Conservation (phyloP, 257 asterid genomes). For the Ocimum tenuiflorum region DNA sequence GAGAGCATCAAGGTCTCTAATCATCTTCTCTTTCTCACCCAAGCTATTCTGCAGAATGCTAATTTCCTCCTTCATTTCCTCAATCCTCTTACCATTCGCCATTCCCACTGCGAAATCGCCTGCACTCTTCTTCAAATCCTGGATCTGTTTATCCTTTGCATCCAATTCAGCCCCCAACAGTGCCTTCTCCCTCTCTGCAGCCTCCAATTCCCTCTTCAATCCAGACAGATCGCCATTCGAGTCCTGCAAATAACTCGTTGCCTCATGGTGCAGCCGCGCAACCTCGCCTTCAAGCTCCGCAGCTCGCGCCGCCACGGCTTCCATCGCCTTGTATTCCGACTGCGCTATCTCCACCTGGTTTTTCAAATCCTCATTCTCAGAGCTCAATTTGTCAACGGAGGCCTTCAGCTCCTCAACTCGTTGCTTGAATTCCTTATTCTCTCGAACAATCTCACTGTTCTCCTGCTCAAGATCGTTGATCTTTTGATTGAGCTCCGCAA, state of each 20-base stretch:
- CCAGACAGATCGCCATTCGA: constrained; percentile 30
- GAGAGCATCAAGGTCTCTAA: constrained; percentile 28
- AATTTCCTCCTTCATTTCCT: constrained; percentile 40
- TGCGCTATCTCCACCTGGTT: constrained; percentile 30
- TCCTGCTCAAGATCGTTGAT: constrained; percentile 44
- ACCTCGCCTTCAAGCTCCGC: constrained; percentile 57
- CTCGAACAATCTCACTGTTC: constrained; percentile 29
- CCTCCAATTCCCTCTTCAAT: constrained; percentile 41
- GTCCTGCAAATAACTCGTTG: constrained; percentile 43
- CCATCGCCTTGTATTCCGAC: constrained; percentile 36
- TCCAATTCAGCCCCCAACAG: constrained; percentile 38
- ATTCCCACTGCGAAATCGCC: constrained; percentile 36
- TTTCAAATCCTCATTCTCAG: constrained; percentile 34
- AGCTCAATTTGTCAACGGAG: constrained; percentile 25
- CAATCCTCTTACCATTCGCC: constrained; percentile 30
- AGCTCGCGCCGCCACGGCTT: constrained; percentile 51
- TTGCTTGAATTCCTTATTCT: constrained; percentile 26
- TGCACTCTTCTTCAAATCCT: constrained; percentile 33
- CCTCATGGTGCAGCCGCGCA: constrained; percentile 55
- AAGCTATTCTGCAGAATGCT: constrained; percentile 31
- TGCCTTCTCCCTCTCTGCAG: constrained; percentile 49
- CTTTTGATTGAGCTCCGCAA: constrained; percentile 33
- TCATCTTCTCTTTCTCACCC: constrained; percentile 45
- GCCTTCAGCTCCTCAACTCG: constrained; percentile 31
- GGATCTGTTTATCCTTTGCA: constrained; percentile 41